Base-by-base conservation (phyloP, 768 basidiomycete species). In the Collybia sordida region DNA sequence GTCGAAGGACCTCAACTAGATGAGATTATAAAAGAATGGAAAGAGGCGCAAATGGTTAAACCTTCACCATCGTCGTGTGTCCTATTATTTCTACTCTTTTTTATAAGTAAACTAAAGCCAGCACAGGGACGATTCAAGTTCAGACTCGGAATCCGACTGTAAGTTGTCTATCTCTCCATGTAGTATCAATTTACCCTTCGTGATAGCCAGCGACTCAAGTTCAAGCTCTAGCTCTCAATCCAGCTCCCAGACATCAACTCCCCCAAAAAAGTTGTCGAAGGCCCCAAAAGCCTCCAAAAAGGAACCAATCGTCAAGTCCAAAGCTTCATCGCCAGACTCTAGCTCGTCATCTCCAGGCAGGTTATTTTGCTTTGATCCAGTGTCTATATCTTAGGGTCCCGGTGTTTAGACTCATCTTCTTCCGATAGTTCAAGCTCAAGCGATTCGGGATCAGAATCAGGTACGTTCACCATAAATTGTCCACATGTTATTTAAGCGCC, bases 11-110 rank as follows among this genome's bases (percentile, higher is more conserved):
- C 82, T n/a, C 62, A 75, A 14, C 64, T 93, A 56, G 84, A 86
- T 42, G 76, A 79, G 28, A 85, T 92, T 45, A 64, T 93, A 6
- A 72, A 73, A 50, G 73, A 80, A 58, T 92, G 88, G 90, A 85
- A 77, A 62, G 51, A 59, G 3, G 55, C 61, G 12, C 60, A 68
- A 23, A 59, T 65, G 38, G 48, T 62, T 22, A 58, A 53, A 21
- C 56, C 61, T 14, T 25, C 45, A 19, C 43, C 56, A 3, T 60
- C 53, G 24, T 60, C 59, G 58, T 64, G 47, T 38, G 59, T 38
- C 17, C 19, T 45, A 9, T 47, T 44, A 28, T 40, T 44, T 28
- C 55, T 47, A 12, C 45, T 48, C 3, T 47, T 44, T 11, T 45
- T 52, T 19, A 42, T n/a, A 47, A 6, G 44, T 42, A 31, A 50